Evolutionary conservation across 2,329 filamentous ascomycete genomes (phyloP), one percentile per base, ranked within the genome.

Genomic region (Phoma sp.): DNA sequence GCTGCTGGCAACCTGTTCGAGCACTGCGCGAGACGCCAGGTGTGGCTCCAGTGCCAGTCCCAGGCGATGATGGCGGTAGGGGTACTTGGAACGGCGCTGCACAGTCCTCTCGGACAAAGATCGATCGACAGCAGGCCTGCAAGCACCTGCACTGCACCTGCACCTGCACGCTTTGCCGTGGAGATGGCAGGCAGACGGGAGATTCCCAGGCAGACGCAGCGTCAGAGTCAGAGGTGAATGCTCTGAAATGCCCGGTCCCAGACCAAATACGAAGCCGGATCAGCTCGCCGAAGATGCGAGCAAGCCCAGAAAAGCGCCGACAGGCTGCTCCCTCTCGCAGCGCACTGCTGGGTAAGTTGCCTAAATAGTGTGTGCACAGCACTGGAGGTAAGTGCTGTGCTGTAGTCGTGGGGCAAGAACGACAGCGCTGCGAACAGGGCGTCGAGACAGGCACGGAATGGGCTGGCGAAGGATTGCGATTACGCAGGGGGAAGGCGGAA

Each of bases 51-150:
- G 53, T 56, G 9, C 27, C 27, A 29, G 27, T 29, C 27, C 27
- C 27, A 29, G 27, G 49, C 47, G 48, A 40, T 41, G 38, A 50
- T 40, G 37, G 43, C 42, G 45, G 52, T 60, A 61, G 60, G 58
- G 58, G 52, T 63, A 29, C 58, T 54, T 57, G 60, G 57, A 49
- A 54, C 50, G 55, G 52, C 51, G 54, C 57, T 55, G 55, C 35
- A 49, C 50, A 50, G 57, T 59, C 41, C 52, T 32, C 47, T 55
- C 46, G 60, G 60, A 53, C 64, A 57, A 55, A 61, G 65, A 70
- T 71, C 62, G 67, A 67, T 71, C 62, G 62, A 63, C 60, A 55
- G 49, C 60, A 55, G 60, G 62, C 57, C 57, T 52, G 58, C 60
- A 51, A 61, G 65, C 60, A 59, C 56, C 53, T 65, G 61, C 18